Conservation (phyloP, 352 stramenopile genomes). For the Pythium apleroticum region DNA sequence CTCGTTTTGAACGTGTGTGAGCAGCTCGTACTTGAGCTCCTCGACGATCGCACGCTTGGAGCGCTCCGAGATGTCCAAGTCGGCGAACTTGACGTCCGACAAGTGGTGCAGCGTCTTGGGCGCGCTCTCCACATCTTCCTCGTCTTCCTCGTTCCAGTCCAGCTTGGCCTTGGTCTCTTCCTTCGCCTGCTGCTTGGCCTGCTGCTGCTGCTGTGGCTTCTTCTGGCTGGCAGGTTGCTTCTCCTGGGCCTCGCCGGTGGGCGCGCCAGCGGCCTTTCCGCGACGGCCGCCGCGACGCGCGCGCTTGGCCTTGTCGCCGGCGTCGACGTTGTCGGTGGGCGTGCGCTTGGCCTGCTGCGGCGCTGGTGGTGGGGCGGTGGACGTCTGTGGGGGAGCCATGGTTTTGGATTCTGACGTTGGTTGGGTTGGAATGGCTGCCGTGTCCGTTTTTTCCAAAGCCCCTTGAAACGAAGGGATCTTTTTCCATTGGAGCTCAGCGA, state of each 20-base stretch:
- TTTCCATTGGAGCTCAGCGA: constrained; percentile 12
- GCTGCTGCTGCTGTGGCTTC: constrained; percentile 17
- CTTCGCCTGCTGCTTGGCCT: constrained; percentile 7
- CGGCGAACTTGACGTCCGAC: constrained; percentile 28
- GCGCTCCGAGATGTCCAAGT: constrained; percentile 30
- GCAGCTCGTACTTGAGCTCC: constrained; percentile 63
- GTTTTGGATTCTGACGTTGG: not conserved
- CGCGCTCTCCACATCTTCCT: constrained; percentile 12
- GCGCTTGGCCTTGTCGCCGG: constrained; percentile 46
- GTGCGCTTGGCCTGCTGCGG: constrained; percentile 37
- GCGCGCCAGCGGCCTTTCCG: constrained; percentile 17
- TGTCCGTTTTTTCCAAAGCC: constrained; percentile 19
- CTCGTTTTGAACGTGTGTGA: constrained; percentile 84
- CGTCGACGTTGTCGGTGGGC: constrained; percentile 33
- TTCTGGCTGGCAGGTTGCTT: constrained; percentile 9
- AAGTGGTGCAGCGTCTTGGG: constrained; percentile 31
- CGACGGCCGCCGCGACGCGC: constrained; percentile 47
- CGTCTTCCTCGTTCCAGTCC: constrained; percentile 1
- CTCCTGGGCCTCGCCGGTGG: constrained; percentile 8
- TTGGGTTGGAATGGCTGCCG: not conserved
- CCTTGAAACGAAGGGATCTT: constrained; percentile 11
- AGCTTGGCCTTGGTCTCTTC: constrained; percentile 14
- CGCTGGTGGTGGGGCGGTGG: constrained; percentile 15
- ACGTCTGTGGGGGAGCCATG: constrained; percentile 14
- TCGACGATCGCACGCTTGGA: constrained; percentile 49